Percentiles rank a stretch among this genome's conserved stretches.
Evolutionary conservation across 768 basidiomycete genomes (phyloP).

Genomic region (Termitomyces sp.): DNA sequence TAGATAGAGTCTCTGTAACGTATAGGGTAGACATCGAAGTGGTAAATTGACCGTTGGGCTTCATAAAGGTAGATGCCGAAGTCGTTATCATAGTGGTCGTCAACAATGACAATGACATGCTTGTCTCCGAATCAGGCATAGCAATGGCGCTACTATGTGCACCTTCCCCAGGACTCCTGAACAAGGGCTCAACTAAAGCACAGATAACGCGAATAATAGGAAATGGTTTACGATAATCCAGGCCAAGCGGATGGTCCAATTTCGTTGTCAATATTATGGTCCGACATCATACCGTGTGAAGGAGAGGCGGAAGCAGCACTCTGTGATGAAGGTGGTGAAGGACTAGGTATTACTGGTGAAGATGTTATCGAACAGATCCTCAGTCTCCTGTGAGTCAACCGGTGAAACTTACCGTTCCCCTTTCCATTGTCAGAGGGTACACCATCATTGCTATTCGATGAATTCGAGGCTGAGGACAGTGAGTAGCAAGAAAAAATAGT

Average conservation of each 20-base stretch:
- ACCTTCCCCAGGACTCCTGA: background rate
- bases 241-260: background rate
- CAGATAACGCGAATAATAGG: background rate
- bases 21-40: fast-evolving
- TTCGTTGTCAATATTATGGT: background rate
- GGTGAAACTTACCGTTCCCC: background rate
- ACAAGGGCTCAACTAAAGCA: background rate
- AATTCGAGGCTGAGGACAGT: background rate
- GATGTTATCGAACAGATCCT: background rate
- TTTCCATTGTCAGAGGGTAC: background rate
- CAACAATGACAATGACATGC: background rate
- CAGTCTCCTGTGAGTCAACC: background rate
- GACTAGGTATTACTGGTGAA: background rate
- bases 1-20: background rate
- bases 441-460: background rate
- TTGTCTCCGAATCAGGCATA: background rate
- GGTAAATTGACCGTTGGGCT: too few species aligned
- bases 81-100: too few species aligned
- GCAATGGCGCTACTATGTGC: background rate
- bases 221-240: background rate
- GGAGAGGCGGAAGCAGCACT: background rate
- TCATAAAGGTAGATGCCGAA: too few species aligned
- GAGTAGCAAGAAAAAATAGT: background rate
- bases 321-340: background rate
- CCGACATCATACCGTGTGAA: too few species aligned